Evolutionary conservation across 208 protist species (phyloP), one percentile per base, ranked within the genome.

Genomic region (Angomonas deanei): DNA sequence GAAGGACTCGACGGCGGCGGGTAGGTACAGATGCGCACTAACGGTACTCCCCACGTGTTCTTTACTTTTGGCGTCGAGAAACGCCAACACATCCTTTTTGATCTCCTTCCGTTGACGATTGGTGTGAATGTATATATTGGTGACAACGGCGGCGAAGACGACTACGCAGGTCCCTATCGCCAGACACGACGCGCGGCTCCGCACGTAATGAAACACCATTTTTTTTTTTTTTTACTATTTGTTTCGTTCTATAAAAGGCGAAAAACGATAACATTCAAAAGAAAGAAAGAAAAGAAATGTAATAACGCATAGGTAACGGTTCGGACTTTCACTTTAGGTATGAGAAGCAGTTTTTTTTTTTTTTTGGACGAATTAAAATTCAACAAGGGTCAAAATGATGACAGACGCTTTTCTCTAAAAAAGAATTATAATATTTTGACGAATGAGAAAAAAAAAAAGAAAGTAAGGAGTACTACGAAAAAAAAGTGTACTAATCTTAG

Each of bases 231-330:
- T 53, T 53, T 53, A n/a, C 19, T 53, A 13, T 53, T 53, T 17
- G 36, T 42, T n/a, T 24, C 8, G 50, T 15, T 53, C 21, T 64
- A 4, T 49, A 13, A 62, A 42, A 26, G 54, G 32, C 57, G 33
- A 48, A 68, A 54, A 17, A 36, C 57, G 49, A 59, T 15, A 36
- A 61, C 33, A 17, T 60, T 49, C 2, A 11, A 60, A 23, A 5
- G 15, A 28, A 60, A 60, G 55, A 60, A 4, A 60, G 21, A 42
- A 60, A 60, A 30, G 28, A 28, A 58, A 58, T 17, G 31, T 58
- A 58, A 58, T 32, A 58, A 46, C 34, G 23, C 10, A 47, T 28
- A n/a, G 52, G 36, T 42, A n/a, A 42, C 15, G 36, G 8, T 42
- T n/a, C 15, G 36, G 15, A 42, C 15, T 42, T 42, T 42, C 36